A percentile compares a stretch with the other conserved stretches of the same genome.
Conservation (phyloP, 2,329 filamentous ascomycete genomes). For the Sarocladiaceae sp. region DNA sequence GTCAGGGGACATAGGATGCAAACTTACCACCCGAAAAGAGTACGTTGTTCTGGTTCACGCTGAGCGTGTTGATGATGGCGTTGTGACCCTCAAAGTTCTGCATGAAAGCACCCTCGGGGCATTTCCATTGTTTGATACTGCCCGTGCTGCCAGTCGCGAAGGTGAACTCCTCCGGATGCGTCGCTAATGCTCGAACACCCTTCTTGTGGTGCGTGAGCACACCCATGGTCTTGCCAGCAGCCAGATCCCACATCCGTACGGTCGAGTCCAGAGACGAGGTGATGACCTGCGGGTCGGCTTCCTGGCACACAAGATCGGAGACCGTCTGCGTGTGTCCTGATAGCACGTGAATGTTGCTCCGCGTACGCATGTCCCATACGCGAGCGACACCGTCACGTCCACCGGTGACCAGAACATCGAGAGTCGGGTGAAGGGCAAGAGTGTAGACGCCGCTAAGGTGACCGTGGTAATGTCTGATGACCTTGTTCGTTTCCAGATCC, state of each 20-base stretch:
- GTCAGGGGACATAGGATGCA: not conserved
- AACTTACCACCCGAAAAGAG: constrained; percentile 73
- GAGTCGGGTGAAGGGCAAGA: constrained; percentile 82
- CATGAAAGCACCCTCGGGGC: constrained; percentile 96
- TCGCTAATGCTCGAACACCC: constrained; percentile 76
- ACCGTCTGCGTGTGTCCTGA: constrained; percentile 88
- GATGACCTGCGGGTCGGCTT: constrained; percentile 94
- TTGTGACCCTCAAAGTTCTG: constrained; percentile 98
- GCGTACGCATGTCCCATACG: constrained; percentile 97
- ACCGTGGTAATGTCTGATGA: constrained; percentile 95
- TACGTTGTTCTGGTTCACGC: constrained; percentile 92
- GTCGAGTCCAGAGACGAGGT: constrained; percentile 88
- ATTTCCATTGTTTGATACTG: constrained; percentile 99
- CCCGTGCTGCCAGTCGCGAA: constrained; percentile 89
- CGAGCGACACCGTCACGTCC: constrained; percentile 89
- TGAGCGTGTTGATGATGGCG: constrained; percentile 87
- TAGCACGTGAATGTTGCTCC: constrained; percentile 92
- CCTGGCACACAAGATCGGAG: constrained; percentile 83
- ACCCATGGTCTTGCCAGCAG: constrained; percentile 92
- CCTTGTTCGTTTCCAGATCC: constrained; percentile 99
- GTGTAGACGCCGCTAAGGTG: constrained; percentile 96
- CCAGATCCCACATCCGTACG: constrained; percentile 89
- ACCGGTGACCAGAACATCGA: constrained; percentile 91
- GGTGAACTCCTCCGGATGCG: constrained; percentile 90
- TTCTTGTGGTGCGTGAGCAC: constrained; percentile 98